phyloP scores from a whole-genome alignment of 305 asterid species.

The Lippia alba region DNA sequence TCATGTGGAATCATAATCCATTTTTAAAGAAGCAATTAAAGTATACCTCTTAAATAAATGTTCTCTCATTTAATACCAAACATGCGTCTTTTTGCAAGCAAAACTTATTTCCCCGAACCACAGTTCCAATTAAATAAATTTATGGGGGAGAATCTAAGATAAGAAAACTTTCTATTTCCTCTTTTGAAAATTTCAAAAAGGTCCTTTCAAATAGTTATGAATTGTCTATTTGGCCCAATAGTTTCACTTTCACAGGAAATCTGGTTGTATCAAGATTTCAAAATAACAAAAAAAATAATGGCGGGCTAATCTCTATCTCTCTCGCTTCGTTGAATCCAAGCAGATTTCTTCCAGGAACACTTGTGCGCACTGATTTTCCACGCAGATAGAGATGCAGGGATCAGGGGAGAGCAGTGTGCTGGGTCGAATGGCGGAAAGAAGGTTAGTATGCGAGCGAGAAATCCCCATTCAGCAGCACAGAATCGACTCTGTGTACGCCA shows the following conservation, averaged over 20 bases:
- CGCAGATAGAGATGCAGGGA: constrained; percentile 50
- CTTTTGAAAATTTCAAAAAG: no score
- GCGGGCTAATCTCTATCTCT: constrained; percentile 52
- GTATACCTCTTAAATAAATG: no score
- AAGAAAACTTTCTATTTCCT: no score
- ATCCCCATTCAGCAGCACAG: constrained; percentile 66
- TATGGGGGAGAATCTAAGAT: neutral
- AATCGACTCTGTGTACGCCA: constrained; percentile 46
- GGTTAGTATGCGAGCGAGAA: constrained; percentile 70
- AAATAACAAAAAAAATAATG: constrained; percentile 38
- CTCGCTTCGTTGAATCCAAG: neutral
- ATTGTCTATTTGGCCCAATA: neutral
- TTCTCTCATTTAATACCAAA: no score
- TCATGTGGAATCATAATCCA: no score
- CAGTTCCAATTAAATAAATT: neutral
- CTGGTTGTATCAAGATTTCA: constrained; percentile 24
- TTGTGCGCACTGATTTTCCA: neutral
- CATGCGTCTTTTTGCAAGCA: no score
- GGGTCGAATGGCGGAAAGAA: constrained; percentile 61
- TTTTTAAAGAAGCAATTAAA: neutral
- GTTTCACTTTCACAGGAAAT: neutral
- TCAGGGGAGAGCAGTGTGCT: constrained; percentile 39
- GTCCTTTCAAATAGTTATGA: neutral
- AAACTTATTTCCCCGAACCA: neutral
- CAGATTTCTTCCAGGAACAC: neutral